Evolutionary conservation across 345 rosid genomes (phyloP).

Genomic region (Syzygium jambos): DNA sequence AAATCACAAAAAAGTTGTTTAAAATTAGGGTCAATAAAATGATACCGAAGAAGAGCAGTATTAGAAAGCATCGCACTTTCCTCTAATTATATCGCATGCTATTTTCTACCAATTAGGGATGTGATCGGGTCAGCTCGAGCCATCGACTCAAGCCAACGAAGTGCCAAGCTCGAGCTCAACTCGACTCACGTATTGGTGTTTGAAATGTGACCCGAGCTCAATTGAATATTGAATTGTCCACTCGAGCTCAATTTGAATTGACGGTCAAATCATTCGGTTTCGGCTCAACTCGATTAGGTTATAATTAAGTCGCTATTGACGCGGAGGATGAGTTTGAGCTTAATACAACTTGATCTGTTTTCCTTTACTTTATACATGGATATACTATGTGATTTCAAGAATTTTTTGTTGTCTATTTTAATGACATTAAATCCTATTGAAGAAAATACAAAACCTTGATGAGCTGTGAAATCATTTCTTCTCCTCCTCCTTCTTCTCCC

Average conservation of each 20-base stretch:
- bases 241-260: neutral
- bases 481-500: too few relatives aligned
- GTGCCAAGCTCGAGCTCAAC: accelerated
- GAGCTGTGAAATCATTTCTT: too few relatives aligned
- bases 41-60: neutral
- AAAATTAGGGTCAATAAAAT: neutral
- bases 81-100: neutral
- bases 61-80: neutral
- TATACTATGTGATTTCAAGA: too few relatives aligned
- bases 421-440: too few relatives aligned
- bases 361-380: neutral
- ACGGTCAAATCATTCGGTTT: neutral
- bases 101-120: neutral
- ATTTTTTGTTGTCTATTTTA: too few relatives aligned
- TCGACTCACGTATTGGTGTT: neutral
- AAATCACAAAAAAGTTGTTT: neutral
- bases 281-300: neutral
- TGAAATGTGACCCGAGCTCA: neutral
- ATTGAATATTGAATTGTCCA: neutral
- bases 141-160: neutral
- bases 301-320: neutral
- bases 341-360: neutral
- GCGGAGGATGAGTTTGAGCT: accelerated
- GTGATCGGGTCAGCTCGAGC: neutral
- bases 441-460: too few relatives aligned